Evolutionary conservation across 108 stramenopile species (phyloP).

Genomic region (Fragilaria crotonensis): DNA sequence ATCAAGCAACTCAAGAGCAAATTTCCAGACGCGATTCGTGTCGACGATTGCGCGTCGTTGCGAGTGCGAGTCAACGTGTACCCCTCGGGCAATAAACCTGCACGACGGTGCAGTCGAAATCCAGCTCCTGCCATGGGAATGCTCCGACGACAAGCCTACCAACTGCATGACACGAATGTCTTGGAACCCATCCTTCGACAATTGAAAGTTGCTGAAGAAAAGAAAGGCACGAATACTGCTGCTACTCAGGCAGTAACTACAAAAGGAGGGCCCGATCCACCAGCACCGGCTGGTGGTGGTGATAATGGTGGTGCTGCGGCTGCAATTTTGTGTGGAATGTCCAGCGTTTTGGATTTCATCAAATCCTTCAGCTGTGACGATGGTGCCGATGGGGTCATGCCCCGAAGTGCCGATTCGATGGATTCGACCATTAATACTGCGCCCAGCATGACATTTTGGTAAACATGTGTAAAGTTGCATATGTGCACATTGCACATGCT

Average conservation of each 20-base stretch:
- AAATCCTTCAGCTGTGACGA: not conserved
- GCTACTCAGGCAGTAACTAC: not conserved
- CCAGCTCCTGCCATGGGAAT: not conserved
- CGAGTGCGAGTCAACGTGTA: not conserved
- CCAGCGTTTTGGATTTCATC: not conserved
- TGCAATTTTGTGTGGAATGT: not conserved
- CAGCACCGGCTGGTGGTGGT: not conserved
- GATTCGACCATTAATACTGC: not conserved
- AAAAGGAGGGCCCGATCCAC: not conserved
- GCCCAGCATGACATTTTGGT: not conserved
- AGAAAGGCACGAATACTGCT: not conserved
- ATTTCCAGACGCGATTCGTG: not conserved
- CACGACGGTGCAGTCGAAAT: not conserved
- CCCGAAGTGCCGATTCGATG: not conserved
- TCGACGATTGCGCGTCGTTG: not conserved
- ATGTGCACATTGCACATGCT: too few species aligned
- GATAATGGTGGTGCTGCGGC: not conserved
- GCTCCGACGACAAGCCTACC: not conserved
- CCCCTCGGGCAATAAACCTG: not conserved
- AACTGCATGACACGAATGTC: not conserved
- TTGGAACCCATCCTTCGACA: not conserved
- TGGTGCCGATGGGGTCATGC: not conserved
- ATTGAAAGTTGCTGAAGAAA: not conserved
- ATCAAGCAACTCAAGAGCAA: slow-evolving; percentile 8
- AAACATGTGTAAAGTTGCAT: too few species aligned